Percentiles rank a stretch among this genome's conserved stretches.
Conservation (phyloP, 306 rosid species). For the Purshia tridentata region DNA sequence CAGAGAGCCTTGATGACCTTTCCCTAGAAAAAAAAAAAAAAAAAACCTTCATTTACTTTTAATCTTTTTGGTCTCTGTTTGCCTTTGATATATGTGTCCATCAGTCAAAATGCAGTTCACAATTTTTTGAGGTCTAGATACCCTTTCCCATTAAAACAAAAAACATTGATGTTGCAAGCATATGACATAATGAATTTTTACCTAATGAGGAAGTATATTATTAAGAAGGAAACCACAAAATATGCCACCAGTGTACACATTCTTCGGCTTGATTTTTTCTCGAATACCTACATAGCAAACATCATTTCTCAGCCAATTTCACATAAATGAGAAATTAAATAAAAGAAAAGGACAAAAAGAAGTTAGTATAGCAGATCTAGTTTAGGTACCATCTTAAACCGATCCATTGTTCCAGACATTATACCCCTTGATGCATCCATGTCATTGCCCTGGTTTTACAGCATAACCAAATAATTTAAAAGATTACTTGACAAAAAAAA, state of each 20-base stretch:
- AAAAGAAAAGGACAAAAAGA: slow-evolving; percentile 11
- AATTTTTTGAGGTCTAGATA: neutral
- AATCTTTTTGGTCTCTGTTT: neutral
- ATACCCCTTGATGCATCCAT: slow-evolving; percentile 95
- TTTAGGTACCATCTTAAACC: slow-evolving; percentile 73
- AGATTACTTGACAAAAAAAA: neutral
- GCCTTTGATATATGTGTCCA: neutral
- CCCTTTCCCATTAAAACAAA: neutral
- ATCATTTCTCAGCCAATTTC: slow-evolving; percentile 20
- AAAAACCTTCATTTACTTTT: neutral
- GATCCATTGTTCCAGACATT: slow-evolving; percentile 93
- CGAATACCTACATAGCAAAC: slow-evolving; percentile 69
- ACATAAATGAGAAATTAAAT: slow-evolving; percentile 12
- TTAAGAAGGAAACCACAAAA: slow-evolving; percentile 60
- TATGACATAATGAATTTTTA: slow-evolving; percentile 26
- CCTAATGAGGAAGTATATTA: slow-evolving; percentile 77
- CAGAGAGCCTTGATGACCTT: too few species aligned
- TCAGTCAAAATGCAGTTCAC: neutral
- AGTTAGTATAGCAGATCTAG: slow-evolving; percentile 7
- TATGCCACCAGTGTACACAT: slow-evolving; percentile 65
- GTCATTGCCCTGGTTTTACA: slow-evolving; percentile 61
- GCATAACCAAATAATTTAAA: slow-evolving; percentile 22
- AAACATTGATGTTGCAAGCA: slow-evolving; percentile 7
- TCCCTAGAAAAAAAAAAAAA: too few species aligned
- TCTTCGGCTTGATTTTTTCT: slow-evolving; percentile 71